Evolutionary conservation across 768 basidiomycete genomes (phyloP).

Genomic region (Leccinum variicolor): DNA sequence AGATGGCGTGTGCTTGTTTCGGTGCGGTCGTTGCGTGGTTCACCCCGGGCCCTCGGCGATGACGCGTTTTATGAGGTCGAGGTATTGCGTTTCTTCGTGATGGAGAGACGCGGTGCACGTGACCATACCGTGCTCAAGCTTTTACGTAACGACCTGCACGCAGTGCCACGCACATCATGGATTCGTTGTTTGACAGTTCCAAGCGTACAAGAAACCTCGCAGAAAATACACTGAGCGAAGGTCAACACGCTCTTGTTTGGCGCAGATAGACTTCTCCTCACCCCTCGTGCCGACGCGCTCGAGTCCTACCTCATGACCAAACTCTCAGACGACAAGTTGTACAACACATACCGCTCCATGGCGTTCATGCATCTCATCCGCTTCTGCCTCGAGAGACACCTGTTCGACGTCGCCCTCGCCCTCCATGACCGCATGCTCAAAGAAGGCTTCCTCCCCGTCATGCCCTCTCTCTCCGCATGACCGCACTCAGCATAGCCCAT

Average conservation of each 20-base stretch:
- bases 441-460: constrained; percentile 37
- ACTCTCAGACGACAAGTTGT: constrained; percentile 22
- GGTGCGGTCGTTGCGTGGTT: constrained; percentile 82
- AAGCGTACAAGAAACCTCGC: constrained; percentile 4
- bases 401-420: constrained; percentile 36
- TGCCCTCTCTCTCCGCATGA: constrained; percentile 40
- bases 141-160: not conserved
- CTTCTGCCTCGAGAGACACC: constrained; percentile 39
- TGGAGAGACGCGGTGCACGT: constrained; percentile 2
- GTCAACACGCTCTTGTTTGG: constrained; percentile 26
- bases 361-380: constrained; percentile 39
- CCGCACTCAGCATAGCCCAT: constrained; percentile 30
- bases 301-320: constrained; percentile 19
- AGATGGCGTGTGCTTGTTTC: constrained; percentile 95
- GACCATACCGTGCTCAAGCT: not conserved
- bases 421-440: constrained; percentile 42
- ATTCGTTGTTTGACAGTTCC: not conserved
- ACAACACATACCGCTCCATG: constrained; percentile 27
- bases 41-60: constrained; percentile 75
- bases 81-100: constrained; percentile 91
- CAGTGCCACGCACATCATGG: no score
- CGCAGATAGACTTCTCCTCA: constrained; percentile 27
- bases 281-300: constrained; percentile 18
- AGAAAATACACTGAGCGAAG: constrained; percentile 18
- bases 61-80: constrained; percentile 74